Base-by-base conservation (phyloP, 495 filamentous ascomycete genomes). In the Penicillium crystallinum region DNA sequence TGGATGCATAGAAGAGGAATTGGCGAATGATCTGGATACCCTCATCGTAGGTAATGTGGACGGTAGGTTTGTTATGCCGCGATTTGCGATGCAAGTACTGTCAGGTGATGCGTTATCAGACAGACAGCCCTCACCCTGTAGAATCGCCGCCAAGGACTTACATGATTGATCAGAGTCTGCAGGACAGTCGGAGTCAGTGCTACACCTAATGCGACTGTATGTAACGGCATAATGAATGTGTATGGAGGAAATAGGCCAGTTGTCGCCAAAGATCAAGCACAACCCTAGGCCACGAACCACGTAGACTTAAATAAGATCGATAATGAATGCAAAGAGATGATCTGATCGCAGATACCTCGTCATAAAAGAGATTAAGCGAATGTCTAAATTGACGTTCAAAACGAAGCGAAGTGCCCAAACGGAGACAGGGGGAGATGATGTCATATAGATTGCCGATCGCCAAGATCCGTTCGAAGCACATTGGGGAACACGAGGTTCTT, bases 31-130 rank as follows among this genome's bases (percentile, higher is more conserved):
- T 77, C 25, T 86, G 79, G n/a, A 97, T 77, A n/a, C 90, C 91
- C 69, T 96, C 87, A 59, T 96, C 88, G 67, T 97, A 97, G 21
- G 90, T 90, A 54, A 97, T 81, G 60, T 92, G 89, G 1, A 86
- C 83, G 18, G 86, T 91, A 1, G 91, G 91, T 46, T 89, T 90
- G 48, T 88, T 77, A 48, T 77, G 82, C 9, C 85, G 77, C 4
- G 82, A 76, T 60, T 86, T 89, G 45, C 87, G 87, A 61, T 95
- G 83, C 47, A 93, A 72, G 62, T 91, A 97, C 90, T 95, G 58
- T 48, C 23, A 33, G 29, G n/a, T 34, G 10, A 27, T 34, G 19
- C 37, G 47, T 48, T 33, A 52, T 61, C 41, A 63, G 44, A n/a
- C 53, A 29, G 15, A 11, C 21, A 19, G 7, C n/a, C 51, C 38